Conservation (phyloP, 2,329 filamentous ascomycete genomes). For the Falciphora oryzae region DNA sequence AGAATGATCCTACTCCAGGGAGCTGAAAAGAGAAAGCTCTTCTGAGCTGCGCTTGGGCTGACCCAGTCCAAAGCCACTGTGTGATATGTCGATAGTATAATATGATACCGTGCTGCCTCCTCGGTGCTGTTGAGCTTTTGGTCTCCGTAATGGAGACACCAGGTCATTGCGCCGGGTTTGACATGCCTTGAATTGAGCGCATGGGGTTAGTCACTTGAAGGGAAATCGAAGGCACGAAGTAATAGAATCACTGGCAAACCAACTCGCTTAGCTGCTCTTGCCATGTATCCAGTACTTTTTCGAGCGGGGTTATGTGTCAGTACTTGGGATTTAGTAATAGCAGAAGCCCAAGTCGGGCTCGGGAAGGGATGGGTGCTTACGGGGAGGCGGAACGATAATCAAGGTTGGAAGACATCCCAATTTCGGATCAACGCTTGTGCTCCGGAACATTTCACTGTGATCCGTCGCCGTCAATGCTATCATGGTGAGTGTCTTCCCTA, state of each 20-base stretch:
- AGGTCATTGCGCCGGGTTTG: conserved; percentile 16
- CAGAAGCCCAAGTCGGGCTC: neutral
- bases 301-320: neutral
- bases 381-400: conserved; percentile 31
- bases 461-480: conserved; percentile 33
- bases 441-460: neutral
- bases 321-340: neutral
- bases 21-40: conserved; percentile 24
- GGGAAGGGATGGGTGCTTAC: conserved; percentile 18
- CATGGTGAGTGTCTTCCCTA: conserved; percentile 40
- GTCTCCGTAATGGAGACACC: conserved; percentile 26
- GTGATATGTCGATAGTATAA: conserved; percentile 37
- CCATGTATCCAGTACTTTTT: conserved; percentile 33
- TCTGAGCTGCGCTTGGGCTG: neutral
- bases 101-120: conserved; percentile 16
- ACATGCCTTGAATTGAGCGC: conserved; percentile 23
- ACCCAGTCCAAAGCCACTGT: conserved; percentile 32
- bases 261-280: conserved; percentile 18
- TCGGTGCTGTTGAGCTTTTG: conserved; percentile 12
- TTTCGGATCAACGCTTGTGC: neutral
- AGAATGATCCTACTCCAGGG: conserved; percentile 34
- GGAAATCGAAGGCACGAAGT: conserved; percentile 18
- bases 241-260: conserved; percentile 16
- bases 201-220: neutral
- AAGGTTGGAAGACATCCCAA: conserved; percentile 20